Base-by-base conservation (phyloP, 306 rosid genomes). In the Inga laurina region DNA sequence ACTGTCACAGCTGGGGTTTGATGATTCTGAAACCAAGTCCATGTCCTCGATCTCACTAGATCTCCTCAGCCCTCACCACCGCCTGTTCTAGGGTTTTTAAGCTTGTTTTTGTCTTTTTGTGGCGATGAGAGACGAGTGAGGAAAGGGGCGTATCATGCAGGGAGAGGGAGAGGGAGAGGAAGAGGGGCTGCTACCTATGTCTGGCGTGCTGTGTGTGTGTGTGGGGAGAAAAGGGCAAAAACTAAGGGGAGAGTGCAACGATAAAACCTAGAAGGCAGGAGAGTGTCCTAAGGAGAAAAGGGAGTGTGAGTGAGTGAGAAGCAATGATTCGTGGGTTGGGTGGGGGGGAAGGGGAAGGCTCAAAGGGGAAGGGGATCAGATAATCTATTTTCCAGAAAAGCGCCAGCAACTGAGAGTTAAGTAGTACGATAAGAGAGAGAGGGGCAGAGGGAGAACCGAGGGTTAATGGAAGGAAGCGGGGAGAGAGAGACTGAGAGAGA, bases 1-100 rank as follows among this genome's bases (percentile, higher is more conserved):
- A 24, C 35, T 61, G 14, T 61, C 67, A 24, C 34, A 61, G 34
- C 35, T 24, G 16, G 67, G 34, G 34, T 30, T 83, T 67, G 83
- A 64, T 24, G 94, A 77, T 66, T 87, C 81, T 14, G 98, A 84
- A 66, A 88, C 84, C 61, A 92, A 89, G 84, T 92, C 97, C 97
- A 93, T 92, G 16, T 24, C 11, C 67, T 24, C 2, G 2, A 14
- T 22, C 13, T 5, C 5, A 2, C 4, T 81, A 77, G 82, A 81
- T 85, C 82, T 69, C 81, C 14, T 24, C 18, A 5, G 43, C 10
- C 14, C 3, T 45, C 14, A 45, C 14, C 48, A 45, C 3, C 48
- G 13, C 14, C 14, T 0, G 34, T 24, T 22, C 71, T 65, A 65
- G 71, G 71, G 44, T 65, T 65, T 46, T 27, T 32, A 32, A 32